phyloP scores from a whole-genome alignment of 2,329 filamentous ascomycete genomes.

The Allantophomopsis cytisporea region DNA sequence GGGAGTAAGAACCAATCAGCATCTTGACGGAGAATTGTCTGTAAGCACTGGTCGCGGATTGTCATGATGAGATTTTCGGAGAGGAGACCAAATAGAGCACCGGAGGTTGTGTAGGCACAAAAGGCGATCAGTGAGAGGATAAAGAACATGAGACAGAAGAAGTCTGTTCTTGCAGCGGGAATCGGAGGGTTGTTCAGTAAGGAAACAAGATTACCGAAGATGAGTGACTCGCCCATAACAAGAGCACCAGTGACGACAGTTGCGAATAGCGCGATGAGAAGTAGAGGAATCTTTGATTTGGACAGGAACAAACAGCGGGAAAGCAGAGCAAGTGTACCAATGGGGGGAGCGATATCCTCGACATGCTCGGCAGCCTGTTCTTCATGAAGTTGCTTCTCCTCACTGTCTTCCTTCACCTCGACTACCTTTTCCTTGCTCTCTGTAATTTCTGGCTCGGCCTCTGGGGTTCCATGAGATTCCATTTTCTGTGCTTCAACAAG shows the following conservation, averaged over 20 bases:
- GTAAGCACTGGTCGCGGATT: constrained; percentile 49
- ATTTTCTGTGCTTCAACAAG: constrained; percentile 53
- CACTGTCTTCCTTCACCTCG: not conserved
- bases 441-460: constrained; percentile 12
- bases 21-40: constrained; percentile 51
- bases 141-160: constrained; percentile 30
- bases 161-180: constrained; percentile 13
- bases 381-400: not conserved
- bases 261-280: constrained; percentile 25
- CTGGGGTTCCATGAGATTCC: constrained; percentile 26
- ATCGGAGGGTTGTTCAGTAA: constrained; percentile 27
- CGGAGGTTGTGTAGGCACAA: constrained; percentile 45
- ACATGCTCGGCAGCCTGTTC: not conserved
- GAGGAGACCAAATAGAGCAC: constrained; percentile 35
- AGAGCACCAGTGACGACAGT: constrained; percentile 31
- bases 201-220: constrained; percentile 36
- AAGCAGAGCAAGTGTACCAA: constrained; percentile 9
- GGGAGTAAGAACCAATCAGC: constrained; percentile 59
- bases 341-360: not conserved
- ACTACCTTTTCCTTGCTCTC: not conserved
- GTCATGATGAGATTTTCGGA: constrained; percentile 53
- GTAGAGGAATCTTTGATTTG: constrained; percentile 22
- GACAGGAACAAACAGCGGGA: constrained; percentile 17
- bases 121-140: constrained; percentile 29
- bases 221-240: constrained; percentile 37